Percentiles rank a stretch among this genome's conserved stretches.
These are phyloP conservation scores for Hydnomerulius pinastri DNA, from an alignment of 768 basidiomycete genomes.

Conservation along the genomic window DNA sequence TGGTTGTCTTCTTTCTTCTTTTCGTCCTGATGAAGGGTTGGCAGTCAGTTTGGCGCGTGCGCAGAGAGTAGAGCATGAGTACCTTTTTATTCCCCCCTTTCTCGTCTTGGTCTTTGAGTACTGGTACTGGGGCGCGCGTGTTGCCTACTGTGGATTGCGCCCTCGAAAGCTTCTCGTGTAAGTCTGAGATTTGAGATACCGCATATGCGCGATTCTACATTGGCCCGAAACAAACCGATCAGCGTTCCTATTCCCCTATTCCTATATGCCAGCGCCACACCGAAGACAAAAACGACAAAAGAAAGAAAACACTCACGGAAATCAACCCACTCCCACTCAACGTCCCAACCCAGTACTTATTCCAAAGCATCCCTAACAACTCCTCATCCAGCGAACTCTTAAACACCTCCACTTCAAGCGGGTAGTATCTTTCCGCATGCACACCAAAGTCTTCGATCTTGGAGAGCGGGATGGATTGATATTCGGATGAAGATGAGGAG, in stretches of 20 bases:
- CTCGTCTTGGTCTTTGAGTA: constrained; percentile 54
- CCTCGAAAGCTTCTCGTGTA: constrained; percentile 86
- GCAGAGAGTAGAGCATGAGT: background rate
- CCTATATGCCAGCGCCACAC: background rate
- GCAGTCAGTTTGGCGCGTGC: background rate
- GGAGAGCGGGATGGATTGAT: constrained; percentile 93
- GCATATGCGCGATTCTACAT: constrained; percentile 92
- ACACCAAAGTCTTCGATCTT: constrained; percentile 99
- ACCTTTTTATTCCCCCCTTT: constrained; percentile 44
- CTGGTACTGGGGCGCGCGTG: constrained; percentile 60
- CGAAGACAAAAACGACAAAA: background rate
- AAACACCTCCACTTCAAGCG: constrained; percentile 92
- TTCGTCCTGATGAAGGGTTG: constrained; percentile 45
- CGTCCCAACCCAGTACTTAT: constrained; percentile 99
- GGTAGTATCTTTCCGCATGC: constrained; percentile 95
- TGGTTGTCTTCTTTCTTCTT: constrained; percentile 90
- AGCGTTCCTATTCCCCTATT: no score
- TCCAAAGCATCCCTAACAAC: constrained; percentile 90
- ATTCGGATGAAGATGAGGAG: constrained; percentile 68
- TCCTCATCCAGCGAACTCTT: constrained; percentile 88
- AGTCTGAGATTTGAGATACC: constrained; percentile 85
- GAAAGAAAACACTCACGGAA: constrained; percentile 58
- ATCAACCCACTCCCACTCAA: constrained; percentile 91
- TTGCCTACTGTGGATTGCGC: constrained; percentile 58
- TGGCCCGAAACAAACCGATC: no score